Evolutionary conservation across 2,329 filamentous ascomycete species (phyloP), one percentile per base, ranked within the genome.

Genomic region (Aspergillus fructus): DNA sequence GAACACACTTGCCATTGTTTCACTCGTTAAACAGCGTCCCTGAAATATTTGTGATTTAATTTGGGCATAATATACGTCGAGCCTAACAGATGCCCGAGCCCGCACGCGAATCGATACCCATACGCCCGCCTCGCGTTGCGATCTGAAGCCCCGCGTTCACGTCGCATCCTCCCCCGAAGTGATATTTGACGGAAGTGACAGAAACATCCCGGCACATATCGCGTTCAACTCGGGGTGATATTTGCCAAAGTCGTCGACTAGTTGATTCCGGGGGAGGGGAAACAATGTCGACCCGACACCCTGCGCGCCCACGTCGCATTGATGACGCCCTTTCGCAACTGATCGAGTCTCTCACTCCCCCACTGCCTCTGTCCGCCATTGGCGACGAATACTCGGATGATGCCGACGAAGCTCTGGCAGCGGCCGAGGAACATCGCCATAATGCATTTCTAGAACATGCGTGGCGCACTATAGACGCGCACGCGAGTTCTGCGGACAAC

Each of bases 251-350:
- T 41, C 9, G 23, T 11, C n/a, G n/a, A 33, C 21, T 11, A 13
- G 12, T 30, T 46, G 46, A 23, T 11, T 41, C 39, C 46, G 55
- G 55, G 56, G 53, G 58, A 60, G 54, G 53, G 56, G 59, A 40
- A n/a, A 67, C 62, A 52, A 71, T 70, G 66, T 69, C 74, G 34
- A 62, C 68, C 53, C 68, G 71, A 51, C 69, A 71, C 33, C 59
- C 69, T 51, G 60, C 69, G 54, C 74, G 75, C 58, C 69, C 71
- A 49, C 74, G 74, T 59, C 75, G 75, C 59, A 71, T 77, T 59
- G 75, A 78, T 51, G 75, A 78, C 59, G 75, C 75, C 39, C 69
- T 78, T 58, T 74, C 72, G 55, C 75, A 77, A 62, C 69, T 78
- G 23, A 68, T 78, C 65, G 75, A 76, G 48, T 75, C 73, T 47